phyloP scores from a whole-genome alignment of 2,329 filamentous ascomycete species.

The Polychaeton citri region DNA sequence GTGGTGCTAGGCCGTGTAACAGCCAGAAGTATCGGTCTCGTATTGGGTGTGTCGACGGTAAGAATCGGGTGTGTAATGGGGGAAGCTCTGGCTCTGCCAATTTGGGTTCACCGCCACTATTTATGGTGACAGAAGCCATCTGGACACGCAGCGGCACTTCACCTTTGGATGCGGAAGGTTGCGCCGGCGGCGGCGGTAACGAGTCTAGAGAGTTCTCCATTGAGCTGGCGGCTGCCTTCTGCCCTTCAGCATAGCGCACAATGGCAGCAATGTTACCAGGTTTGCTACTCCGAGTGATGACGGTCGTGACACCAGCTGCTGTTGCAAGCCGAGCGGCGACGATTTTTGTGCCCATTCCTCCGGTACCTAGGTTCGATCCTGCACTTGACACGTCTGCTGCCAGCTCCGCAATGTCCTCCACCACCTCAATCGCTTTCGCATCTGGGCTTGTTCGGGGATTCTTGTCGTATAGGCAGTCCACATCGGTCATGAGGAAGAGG shows the following conservation, averaged over 20 bases:
- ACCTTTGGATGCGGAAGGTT: slow-evolving; percentile 3
- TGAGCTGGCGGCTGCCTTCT: slow-evolving; percentile 28
- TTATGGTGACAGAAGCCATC: slow-evolving; percentile 12
- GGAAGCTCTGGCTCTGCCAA: slow-evolving; percentile 19
- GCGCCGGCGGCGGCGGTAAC: slow-evolving; percentile 2
- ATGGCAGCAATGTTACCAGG: slow-evolving; percentile 86
- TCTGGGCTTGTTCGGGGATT: slow-evolving; percentile 79
- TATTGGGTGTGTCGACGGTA: slow-evolving; percentile 72
- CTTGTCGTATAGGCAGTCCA: slow-evolving; percentile 93
- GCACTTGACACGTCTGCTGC: slow-evolving; percentile 83
- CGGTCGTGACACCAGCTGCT: slow-evolving; percentile 84
- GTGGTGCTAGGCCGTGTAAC: slow-evolving; percentile 76
- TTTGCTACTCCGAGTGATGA: slow-evolving; percentile 88
- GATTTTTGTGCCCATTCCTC: slow-evolving; percentile 97
- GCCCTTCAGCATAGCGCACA: slow-evolving; percentile 62
- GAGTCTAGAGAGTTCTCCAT: slow-evolving; percentile 11
- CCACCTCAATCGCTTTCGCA: slow-evolving; percentile 79
- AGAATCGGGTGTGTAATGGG: slow-evolving; percentile 81
- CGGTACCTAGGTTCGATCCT: slow-evolving; percentile 79
- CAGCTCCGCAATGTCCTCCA: slow-evolving; percentile 73
- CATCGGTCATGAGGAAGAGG: slow-evolving; percentile 96
- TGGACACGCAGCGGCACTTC: slow-evolving; percentile 5
- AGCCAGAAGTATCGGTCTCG: slow-evolving; percentile 96
- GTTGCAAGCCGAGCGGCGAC: slow-evolving; percentile 84
- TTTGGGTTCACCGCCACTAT: slow-evolving; percentile 13